Evolutionary conservation across 1,139 yeast genomes (phyloP), one percentile per base, ranked within the genome.

Genomic region (Debaryomycetaceae sp.): DNA sequence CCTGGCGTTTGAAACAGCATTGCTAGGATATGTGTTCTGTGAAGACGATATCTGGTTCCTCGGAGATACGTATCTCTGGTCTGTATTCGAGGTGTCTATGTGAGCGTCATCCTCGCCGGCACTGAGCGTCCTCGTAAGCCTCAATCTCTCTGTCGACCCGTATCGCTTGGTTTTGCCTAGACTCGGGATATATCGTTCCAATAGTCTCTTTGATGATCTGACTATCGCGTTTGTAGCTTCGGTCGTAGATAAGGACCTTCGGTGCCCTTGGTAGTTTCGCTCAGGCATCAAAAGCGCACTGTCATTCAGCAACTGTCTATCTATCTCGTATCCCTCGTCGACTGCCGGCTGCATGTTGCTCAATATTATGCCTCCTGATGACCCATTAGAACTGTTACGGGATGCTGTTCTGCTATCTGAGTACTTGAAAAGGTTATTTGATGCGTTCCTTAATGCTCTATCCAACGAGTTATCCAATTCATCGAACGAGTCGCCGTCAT

Each of bases 1-100:
- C 65, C 91, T 93, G 27, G 99, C 98, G 63, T 95, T 95, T 39
- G 96, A 88, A 8, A 95, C 79, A 17, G 95, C 88, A 60, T 93
- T 93, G 13, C 90, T 69, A 2, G 96, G 84, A 58, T 74, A 87
- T 35, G 46, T 44, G 9, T 35, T 36, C 29, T 11, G 33, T 20
- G 53, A 54, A 23, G 51, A 46, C 20, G 53, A 40, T 9, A 50
- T 51, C 41, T 63, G 56, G 60, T 66, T 66, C 42, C 71, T 63
- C 6, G 81, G 78, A 6, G 68, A 58, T 37, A 73, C 63, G 49
- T 58, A 63, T 31, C 78, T 51, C 46, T 71, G 74, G 31, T 52
- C 53, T 1, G 45, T 36, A 23, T 11, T 11, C 8, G 31, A 8
- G 8, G 31, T 27, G 11, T 27, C 31, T 13, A 38, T 37, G 13